Conservation (phyloP, 768 basidiomycete species). For the Podaxis carcinomalis region DNA sequence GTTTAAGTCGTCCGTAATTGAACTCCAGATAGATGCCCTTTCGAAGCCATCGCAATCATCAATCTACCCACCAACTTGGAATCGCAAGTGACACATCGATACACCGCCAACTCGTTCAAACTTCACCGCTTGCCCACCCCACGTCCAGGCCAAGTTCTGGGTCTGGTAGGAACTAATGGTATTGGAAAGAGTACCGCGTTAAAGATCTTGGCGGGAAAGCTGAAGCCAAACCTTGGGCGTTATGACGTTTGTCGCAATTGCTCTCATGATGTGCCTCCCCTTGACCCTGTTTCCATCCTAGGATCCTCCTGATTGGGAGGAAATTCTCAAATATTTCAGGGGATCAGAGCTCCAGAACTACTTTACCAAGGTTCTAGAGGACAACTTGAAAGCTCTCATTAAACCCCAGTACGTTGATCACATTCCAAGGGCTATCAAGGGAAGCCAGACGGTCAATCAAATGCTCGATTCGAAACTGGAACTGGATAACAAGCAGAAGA, state of each 20-base stretch:
- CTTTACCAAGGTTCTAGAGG: slow-evolving; percentile 98
- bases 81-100: slow-evolving; percentile 95
- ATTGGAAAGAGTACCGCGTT: slow-evolving; percentile 98
- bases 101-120: slow-evolving; percentile 98
- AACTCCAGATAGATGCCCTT: slow-evolving; percentile 72
- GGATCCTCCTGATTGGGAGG: slow-evolving; percentile 99
- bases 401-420: slow-evolving; percentile 99
- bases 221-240: slow-evolving; percentile 95
- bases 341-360: slow-evolving; percentile 99
- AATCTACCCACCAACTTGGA: slow-evolving; percentile 97
- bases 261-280: neutral
- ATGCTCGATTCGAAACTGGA: slow-evolving; percentile 95
- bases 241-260: slow-evolving; percentile 68
- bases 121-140: slow-evolving; percentile 97
- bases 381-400: slow-evolving; percentile 97
- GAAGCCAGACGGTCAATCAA: slow-evolving; percentile 73
- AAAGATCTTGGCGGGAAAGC: slow-evolving; percentile 93
- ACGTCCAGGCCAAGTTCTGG: slow-evolving; percentile 96
- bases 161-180: slow-evolving; percentile 98
- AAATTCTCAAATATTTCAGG: slow-evolving; percentile 97
- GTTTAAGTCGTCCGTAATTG: neutral
- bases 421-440: slow-evolving; percentile 95
- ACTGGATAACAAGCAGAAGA: slow-evolving; percentile 79
- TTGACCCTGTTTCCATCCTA: slow-evolving; percentile 23
- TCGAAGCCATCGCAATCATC: slow-evolving; percentile 98